Base-by-base conservation (phyloP, 75 land plant genomes). In the Adiantum capillusveneris region DNA sequence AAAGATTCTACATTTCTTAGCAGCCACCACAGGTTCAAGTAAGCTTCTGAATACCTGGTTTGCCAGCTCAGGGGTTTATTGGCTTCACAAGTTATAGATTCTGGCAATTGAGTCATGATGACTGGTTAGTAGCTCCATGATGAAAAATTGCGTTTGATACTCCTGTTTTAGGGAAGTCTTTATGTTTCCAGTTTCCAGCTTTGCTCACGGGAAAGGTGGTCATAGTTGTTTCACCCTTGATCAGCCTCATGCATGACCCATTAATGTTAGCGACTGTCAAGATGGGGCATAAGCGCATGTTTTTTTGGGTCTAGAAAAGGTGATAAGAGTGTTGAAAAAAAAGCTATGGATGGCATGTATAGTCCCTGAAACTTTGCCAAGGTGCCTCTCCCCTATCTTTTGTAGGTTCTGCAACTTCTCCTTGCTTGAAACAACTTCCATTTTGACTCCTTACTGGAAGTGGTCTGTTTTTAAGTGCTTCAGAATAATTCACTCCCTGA, bases 21-120 rank as follows among this genome's bases (percentile, higher is more conserved):
- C 85, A 69, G 89, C 94, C 42, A 89, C 94, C 25, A 88, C 94
- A 37, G 94, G 94, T 53, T 85, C 94, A 59, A 89, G 94, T 88
- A 72, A 25, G 21, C 37, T 34, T 34, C 9, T 34, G 37, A 34
- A 9, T 9, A 34, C 37, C 3, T 34, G 9, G 3, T 9, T 9
- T 34, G 37, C 37, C 37, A 34, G 37, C 37, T 31, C 22, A 13
- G 18, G 25, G 30, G 30, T 18, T 39, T 34, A 56, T 63, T 26
- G 17, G 20, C 42, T 44, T 28, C n/a, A n/a, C n/a, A n/a, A n/a
- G n/a, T n/a, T n/a, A n/a, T n/a, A n/a, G n/a, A n/a, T n/a, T n/a
- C n/a, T n/a, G n/a, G n/a, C n/a, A n/a, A n/a, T n/a, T n/a, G n/a
- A n/a, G n/a, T n/a, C n/a, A n/a, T n/a, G n/a, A n/a, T n/a, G n/a